Percentiles rank a stretch among this genome's conserved stretches.
These are phyloP conservation scores for Epichloe typhina DNA, from an alignment of 2,329 filamentous ascomycete genomes.

Conservation along the genomic window DNA sequence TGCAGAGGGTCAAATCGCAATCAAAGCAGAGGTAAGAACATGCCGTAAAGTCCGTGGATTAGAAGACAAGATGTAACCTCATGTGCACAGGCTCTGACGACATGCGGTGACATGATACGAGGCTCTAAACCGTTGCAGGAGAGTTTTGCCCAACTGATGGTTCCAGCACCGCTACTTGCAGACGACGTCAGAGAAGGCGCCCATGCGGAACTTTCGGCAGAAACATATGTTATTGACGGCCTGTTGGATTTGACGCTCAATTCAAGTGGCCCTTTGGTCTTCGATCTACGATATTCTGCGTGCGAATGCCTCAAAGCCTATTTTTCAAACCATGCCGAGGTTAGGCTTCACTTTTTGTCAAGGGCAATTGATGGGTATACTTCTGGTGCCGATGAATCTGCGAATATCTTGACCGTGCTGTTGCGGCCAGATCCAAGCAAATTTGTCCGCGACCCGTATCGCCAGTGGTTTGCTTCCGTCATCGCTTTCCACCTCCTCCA, in stretches of 20 bases:
- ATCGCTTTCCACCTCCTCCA: conserved; percentile 77
- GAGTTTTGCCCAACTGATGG: conserved; percentile 75
- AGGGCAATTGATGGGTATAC: conserved; percentile 81
- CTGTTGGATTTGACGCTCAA: conserved; percentile 72
- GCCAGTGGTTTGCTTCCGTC: conserved; percentile 78
- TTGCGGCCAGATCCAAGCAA: conserved; percentile 51
- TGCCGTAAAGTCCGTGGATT: conserved; percentile 3
- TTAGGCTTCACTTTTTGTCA: conserved; percentile 72
- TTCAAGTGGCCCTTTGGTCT: conserved; percentile 49
- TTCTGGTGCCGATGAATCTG: conserved; percentile 64
- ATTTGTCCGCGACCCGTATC: conserved; percentile 65
- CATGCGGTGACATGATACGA: conserved; percentile 79
- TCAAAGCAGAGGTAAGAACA: conserved; percentile 60
- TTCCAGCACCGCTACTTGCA: conserved; percentile 43
- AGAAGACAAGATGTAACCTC: conserved; percentile 2
- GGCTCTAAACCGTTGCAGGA: conserved; percentile 73
- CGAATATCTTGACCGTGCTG: conserved; percentile 78
- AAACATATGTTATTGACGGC: conserved; percentile 86
- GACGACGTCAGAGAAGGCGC: conserved; percentile 23
- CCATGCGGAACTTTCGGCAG: conserved; percentile 36
- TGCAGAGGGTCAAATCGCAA: conserved; percentile 51
- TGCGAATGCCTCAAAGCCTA: conserved; percentile 91
- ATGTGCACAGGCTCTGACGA: conserved; percentile 52
- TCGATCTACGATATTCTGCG: conserved; percentile 72
- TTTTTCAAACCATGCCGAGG: conserved; percentile 67